phyloP scores from a whole-genome alignment of 1,284 basidiomycete species.

The Austroboletus niveus region DNA sequence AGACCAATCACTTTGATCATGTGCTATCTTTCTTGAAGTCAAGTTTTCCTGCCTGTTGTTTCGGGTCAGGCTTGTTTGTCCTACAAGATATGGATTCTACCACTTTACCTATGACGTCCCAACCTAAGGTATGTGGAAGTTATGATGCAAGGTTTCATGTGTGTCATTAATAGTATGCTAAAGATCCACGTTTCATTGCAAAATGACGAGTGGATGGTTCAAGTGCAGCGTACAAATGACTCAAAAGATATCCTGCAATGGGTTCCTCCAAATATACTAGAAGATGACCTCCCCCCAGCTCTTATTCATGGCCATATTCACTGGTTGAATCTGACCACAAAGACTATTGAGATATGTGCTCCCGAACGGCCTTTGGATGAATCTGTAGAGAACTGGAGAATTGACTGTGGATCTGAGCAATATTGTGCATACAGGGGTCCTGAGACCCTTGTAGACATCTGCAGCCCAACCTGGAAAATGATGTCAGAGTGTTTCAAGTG shows the following conservation, averaged over 20 bases:
- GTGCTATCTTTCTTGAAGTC: not conserved
- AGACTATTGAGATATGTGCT: constrained; percentile 40
- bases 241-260: constrained; percentile 30
- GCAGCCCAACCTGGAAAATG: constrained; percentile 33
- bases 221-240: constrained; percentile 15
- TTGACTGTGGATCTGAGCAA: constrained; percentile 1
- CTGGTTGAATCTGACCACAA: constrained; percentile 37
- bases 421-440: constrained; percentile 20
- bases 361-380: constrained; percentile 22
- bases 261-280: constrained; percentile 35
- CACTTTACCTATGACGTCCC: constrained; percentile 5
- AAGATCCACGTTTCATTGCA: constrained; percentile 32
- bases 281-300: constrained; percentile 37
- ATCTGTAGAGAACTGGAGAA: constrained; percentile 20
- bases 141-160: not conserved
- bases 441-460: constrained; percentile 29
- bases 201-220: constrained; percentile 30
- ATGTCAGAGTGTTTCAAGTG: constrained; percentile 28
- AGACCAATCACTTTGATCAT: too few species aligned
- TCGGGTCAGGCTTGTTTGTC: not conserved
- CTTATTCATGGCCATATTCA: constrained; percentile 37
- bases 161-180: not conserved
- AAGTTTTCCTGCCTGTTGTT: not conserved
- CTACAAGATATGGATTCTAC: not conserved
- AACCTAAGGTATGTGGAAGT: not conserved